Base-by-base conservation (phyloP, 2,329 filamentous ascomycete genomes). In the Exophiala spinifera region DNA sequence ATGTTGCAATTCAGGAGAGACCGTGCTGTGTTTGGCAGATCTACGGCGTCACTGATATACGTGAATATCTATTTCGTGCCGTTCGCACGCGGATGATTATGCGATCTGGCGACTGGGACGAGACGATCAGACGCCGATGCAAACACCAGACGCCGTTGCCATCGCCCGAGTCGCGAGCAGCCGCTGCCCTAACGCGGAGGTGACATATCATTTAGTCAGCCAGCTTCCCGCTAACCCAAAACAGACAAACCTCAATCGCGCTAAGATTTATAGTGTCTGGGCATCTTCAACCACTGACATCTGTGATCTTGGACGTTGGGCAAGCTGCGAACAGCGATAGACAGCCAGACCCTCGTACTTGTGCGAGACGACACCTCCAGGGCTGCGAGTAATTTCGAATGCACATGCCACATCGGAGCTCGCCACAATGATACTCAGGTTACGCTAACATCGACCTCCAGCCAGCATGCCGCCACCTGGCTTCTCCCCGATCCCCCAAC, bases 401-500 rank as follows among this genome's bases (percentile, higher is more conserved):
- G n/a, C 15, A 20, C 25, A 13, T n/a, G 25, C 15, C 8, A 3
- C 21, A 33, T 15, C 31, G 8, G 20, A 33, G 25, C 17, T 23
- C 46, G 34, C 28, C 25, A 49, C 31, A 40, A 49, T 49, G 46
- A 49, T 17, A 23, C 4, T 7, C 19, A 21, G 4, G 25, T 31
- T 21, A 14, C 46, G 19, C 11, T 49, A 39, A 36, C 11, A 19
- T 23, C 11, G 13, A 20, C 17, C 46, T 15, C 19, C 40, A 10
- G 20, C 55, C 47, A 58, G 50, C 48, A 37, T 52, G 31, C 52
- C 56, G 43, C 56, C 51, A 15, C 49, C 57, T 40, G 59, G 55
- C 52, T 63, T 63, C 53, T 45, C 60, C 20, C 57, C 56, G 51
- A 45, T 59, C 43, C 46, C 57, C 11, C 51, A 55, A 17, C 51